Conservation (phyloP, 2,329 filamentous ascomycete genomes). For the Ceratocystis alfenasii region DNA sequence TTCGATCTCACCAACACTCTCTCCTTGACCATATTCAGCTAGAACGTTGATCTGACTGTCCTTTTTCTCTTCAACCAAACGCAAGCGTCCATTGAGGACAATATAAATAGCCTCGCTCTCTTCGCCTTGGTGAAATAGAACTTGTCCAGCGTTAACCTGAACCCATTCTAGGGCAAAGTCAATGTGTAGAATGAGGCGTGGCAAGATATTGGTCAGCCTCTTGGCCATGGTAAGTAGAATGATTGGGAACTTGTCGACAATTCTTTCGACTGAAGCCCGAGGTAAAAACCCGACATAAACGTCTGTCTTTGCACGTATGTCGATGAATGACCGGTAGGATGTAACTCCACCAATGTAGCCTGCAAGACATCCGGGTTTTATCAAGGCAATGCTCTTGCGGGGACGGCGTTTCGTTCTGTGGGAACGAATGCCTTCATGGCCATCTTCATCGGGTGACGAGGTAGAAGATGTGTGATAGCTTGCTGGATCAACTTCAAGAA, state of each 20-base stretch:
- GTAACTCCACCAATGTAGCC: slow-evolving; percentile 92
- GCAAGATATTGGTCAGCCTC: slow-evolving; percentile 75
- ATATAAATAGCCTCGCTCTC: slow-evolving; percentile 98
- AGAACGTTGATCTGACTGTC: slow-evolving; percentile 74
- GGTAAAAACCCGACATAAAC: slow-evolving; percentile 96
- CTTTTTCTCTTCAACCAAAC: slow-evolving; percentile 69
- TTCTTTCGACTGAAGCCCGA: slow-evolving; percentile 70
- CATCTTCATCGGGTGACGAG: neutral
- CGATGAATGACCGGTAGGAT: slow-evolving; percentile 89
- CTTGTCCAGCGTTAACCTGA: slow-evolving; percentile 87
- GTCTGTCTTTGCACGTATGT: slow-evolving; percentile 94
- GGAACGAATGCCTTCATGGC: slow-evolving; percentile 26
- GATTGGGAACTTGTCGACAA: slow-evolving; percentile 85
- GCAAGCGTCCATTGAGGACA: slow-evolving; percentile 81
- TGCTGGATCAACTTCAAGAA: slow-evolving; percentile 22
- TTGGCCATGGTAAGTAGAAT: slow-evolving; percentile 94
- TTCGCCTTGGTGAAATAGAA: slow-evolving; percentile 85
- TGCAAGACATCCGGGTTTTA: slow-evolving; percentile 87
- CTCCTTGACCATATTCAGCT: slow-evolving; percentile 90
- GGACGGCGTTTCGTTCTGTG: slow-evolving; percentile 38
- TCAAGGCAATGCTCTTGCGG: slow-evolving; percentile 67
- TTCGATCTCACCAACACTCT: slow-evolving; percentile 93
- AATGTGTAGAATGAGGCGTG: slow-evolving; percentile 83
- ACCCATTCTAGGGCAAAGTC: slow-evolving; percentile 98
- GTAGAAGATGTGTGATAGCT: slow-evolving; percentile 15